These are phyloP conservation scores for Trichoderma reesei DNA, from an alignment of 495 filamentous ascomycete species.

Conservation along the genomic window DNA sequence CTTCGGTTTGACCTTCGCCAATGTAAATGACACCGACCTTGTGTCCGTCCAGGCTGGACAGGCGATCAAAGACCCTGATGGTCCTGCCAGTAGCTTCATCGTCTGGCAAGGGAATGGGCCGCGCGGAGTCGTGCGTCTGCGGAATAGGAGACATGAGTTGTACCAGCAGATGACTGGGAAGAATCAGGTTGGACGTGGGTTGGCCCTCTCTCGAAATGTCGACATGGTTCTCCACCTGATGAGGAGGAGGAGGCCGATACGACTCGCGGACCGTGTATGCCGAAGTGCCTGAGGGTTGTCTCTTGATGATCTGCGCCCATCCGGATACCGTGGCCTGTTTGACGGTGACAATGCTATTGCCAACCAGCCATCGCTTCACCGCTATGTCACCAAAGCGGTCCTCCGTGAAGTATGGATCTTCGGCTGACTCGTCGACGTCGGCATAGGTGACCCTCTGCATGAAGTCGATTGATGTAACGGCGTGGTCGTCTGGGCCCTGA, in stretches of 20 bases:
- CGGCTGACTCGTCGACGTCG: conserved; percentile 61
- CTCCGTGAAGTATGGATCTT: conserved; percentile 53
- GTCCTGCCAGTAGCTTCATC: conserved; percentile 71
- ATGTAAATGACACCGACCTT: conserved; percentile 93
- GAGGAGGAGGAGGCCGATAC: conserved; percentile 54
- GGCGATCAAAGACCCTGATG: conserved; percentile 74
- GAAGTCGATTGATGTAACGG: conserved; percentile 86
- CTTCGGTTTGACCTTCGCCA: conserved; percentile 68
- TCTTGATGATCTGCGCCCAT: conserved; percentile 68
- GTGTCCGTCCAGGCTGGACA: conserved; percentile 85
- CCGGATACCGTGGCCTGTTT: conserved; percentile 67
- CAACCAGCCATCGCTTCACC: conserved; percentile 77
- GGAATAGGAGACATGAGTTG: conserved; percentile 68
- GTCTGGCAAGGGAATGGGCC: conserved; percentile 72
- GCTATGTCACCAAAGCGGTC: conserved; percentile 55
- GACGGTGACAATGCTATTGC: conserved; percentile 78
- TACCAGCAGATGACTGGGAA: conserved; percentile 78
- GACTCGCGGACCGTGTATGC: conserved; percentile 65
- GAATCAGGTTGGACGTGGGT: conserved; percentile 38
- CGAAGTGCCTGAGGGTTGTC: conserved; percentile 77
- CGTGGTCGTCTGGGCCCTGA: conserved; percentile 79
- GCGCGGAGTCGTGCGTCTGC: conserved; percentile 45
- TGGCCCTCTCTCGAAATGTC: conserved; percentile 30
- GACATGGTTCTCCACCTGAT: conserved; percentile 47
- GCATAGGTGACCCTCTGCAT: conserved; percentile 88